phyloP scores from a whole-genome alignment of 345 rosid genomes.

The Laguncularia racemosa region DNA sequence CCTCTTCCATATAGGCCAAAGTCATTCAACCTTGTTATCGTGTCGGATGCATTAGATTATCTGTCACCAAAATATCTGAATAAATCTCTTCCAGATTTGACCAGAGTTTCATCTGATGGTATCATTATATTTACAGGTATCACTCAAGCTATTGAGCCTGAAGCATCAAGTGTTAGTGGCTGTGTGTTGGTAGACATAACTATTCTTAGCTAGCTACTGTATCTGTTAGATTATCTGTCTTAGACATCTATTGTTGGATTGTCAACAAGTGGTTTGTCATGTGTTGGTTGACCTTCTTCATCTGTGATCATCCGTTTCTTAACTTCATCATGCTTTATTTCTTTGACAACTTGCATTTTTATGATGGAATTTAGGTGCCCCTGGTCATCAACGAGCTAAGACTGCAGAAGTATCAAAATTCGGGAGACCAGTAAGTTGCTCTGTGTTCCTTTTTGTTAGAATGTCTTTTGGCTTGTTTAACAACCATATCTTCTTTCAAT shows the following conservation, averaged over 20 bases:
- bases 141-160: not conserved
- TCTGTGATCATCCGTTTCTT: not conserved
- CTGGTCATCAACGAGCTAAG: slow-evolving; percentile 82
- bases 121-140: slow-evolving; percentile 75
- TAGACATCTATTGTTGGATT: no score
- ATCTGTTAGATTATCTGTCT: no score
- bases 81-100: slow-evolving; percentile 85
- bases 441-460: slow-evolving; percentile 1
- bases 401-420: slow-evolving; percentile 80
- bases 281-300: no score
- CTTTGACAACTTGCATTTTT: not conserved
- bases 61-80: slow-evolving; percentile 89
- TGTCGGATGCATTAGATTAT: slow-evolving; percentile 93
- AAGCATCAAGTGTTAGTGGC: not conserved
- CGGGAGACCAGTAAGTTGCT: slow-evolving; percentile 74
- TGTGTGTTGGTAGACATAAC: not conserved
- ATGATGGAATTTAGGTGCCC: slow-evolving; percentile 39
- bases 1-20: slow-evolving; percentile 82
- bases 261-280: no score
- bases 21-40: slow-evolving; percentile 86
- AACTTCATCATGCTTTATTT: not conserved
- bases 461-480: no score
- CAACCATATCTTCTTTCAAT: no score
- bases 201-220: not conserved
- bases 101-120: slow-evolving; percentile 81